phyloP scores from a whole-genome alignment of 371 early-diverging fungal genomes.

The Haplosporangium sp. region DNA sequence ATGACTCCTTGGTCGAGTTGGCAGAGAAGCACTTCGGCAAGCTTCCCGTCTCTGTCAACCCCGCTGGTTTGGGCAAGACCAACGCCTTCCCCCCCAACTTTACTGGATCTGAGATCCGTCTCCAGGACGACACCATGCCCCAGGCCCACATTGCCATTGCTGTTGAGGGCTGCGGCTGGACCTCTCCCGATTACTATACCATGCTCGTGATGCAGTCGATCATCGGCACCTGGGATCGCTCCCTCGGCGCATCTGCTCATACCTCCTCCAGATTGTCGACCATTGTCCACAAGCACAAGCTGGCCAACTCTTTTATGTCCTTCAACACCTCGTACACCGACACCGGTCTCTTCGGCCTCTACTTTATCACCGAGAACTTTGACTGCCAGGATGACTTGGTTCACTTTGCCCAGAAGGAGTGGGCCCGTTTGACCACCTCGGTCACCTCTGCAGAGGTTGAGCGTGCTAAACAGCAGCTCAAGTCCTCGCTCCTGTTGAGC shows the following conservation, averaged over 20 bases:
- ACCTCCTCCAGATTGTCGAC: slow-evolving; percentile 88
- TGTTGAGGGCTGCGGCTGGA: slow-evolving; percentile 96
- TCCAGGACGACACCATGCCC: slow-evolving; percentile 84
- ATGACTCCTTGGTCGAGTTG: slow-evolving; percentile 90
- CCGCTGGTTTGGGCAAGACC: slow-evolving; percentile 60
- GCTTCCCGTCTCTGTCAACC: slow-evolving; percentile 65
- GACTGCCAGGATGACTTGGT: slow-evolving; percentile 87
- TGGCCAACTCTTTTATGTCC: slow-evolving; percentile 97
- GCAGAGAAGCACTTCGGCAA: slow-evolving; percentile 92
- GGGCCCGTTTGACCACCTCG: slow-evolving; percentile 87
- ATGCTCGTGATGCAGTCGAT: slow-evolving; percentile 94
- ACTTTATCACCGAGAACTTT: slow-evolving; percentile 87
- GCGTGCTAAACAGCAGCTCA: slow-evolving; percentile 98
- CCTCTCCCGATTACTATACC: slow-evolving; percentile 94
- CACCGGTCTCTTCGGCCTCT: slow-evolving; percentile 98
- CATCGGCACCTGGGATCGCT: slow-evolving; percentile 96
- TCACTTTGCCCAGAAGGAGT: slow-evolving; percentile 90
- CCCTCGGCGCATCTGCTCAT: slow-evolving; percentile 87
- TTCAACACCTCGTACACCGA: slow-evolving; percentile 98
- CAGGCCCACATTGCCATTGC: slow-evolving; percentile 97
- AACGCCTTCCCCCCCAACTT: slow-evolving; percentile 77
- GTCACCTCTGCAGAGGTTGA: slow-evolving; percentile 95
- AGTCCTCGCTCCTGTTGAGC: slow-evolving; percentile 89
- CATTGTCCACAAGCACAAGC: slow-evolving; percentile 81
- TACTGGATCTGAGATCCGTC: slow-evolving; percentile 90